phyloP scores from a whole-genome alignment of 495 filamentous ascomycete genomes.

The Penicillium crystallinum region DNA sequence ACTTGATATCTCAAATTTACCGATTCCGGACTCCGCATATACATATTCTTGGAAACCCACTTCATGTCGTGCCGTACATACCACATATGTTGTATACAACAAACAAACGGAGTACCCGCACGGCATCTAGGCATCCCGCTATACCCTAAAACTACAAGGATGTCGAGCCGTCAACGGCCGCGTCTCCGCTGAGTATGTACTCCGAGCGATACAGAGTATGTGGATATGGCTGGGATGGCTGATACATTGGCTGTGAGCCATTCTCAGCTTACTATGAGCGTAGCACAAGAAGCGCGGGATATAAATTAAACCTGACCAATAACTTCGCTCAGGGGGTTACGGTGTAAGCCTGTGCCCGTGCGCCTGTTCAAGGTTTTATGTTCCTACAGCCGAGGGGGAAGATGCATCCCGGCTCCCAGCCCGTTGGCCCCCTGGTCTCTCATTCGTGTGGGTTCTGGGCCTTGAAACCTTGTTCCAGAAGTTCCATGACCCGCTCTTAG shows the following conservation, averaged over 20 bases:
- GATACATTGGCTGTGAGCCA: not conserved
- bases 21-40: no score
- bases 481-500: slow-evolving; percentile 2
- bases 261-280: not conserved
- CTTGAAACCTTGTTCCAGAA: slow-evolving; percentile 9
- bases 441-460: slow-evolving; percentile 1
- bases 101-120: no score
- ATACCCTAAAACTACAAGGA: not conserved
- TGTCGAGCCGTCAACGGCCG: not conserved
- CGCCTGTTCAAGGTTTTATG: slow-evolving; percentile 13
- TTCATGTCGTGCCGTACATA: not conserved
- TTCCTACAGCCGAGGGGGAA: slow-evolving; percentile 12
- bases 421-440: slow-evolving; percentile 9
- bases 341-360: slow-evolving; percentile 3
- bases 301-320: not conserved
- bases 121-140: not conserved
- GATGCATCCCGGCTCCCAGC: slow-evolving; percentile 6
- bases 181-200: not conserved
- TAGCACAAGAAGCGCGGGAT: not conserved
- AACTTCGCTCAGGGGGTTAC: not conserved
- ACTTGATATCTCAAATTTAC: no score
- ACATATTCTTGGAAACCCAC: no score
- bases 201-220: not conserved
- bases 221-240: not conserved
- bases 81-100: no score